Conservation (phyloP, 108 stramenopile genomes). For the Nannochloropsis oceanica region DNA sequence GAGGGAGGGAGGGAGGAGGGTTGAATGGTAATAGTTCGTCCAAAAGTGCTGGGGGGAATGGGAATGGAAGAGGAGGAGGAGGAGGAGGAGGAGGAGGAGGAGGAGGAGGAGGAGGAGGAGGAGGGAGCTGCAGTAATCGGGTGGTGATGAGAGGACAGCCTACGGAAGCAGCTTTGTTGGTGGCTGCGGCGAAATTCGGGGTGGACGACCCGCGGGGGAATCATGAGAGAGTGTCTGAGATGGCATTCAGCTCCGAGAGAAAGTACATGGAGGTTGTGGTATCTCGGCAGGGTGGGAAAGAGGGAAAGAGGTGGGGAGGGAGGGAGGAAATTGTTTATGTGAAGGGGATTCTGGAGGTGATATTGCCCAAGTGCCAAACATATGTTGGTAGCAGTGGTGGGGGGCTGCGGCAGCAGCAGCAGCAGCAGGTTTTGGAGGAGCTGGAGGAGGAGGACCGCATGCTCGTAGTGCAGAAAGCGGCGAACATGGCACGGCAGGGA, state of each 20-base stretch:
- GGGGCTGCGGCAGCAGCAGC: no score
- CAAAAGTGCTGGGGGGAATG: background rate
- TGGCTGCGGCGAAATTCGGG: conserved; percentile 59
- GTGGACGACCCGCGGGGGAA: conserved; percentile 59
- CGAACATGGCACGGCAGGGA: conserved; percentile 59
- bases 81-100: background rate
- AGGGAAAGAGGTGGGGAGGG: conserved; percentile 28
- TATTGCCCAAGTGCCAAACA: conserved; percentile 27
- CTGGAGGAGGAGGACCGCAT: conserved; percentile 44
- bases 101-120: background rate
- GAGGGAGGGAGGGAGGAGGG: background rate
- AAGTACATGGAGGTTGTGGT: conserved; percentile 81
- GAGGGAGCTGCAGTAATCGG: no score
- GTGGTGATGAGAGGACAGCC: conserved; percentile 44
- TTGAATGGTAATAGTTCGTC: background rate
- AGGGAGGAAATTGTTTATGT: conserved; percentile 57
- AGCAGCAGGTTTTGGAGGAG: background rate
- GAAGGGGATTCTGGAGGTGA: conserved; percentile 82
- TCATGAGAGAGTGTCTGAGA: conserved; percentile 69
- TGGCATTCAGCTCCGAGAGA: conserved; percentile 75
- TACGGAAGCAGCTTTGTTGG: conserved; percentile 75
- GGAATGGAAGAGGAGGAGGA: background rate
- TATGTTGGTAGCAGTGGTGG: background rate
- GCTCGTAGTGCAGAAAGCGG: conserved; percentile 20
- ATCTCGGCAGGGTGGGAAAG: conserved; percentile 9